Conservation (phyloP, 768 basidiomycete species). For the Suillus brevipes region DNA sequence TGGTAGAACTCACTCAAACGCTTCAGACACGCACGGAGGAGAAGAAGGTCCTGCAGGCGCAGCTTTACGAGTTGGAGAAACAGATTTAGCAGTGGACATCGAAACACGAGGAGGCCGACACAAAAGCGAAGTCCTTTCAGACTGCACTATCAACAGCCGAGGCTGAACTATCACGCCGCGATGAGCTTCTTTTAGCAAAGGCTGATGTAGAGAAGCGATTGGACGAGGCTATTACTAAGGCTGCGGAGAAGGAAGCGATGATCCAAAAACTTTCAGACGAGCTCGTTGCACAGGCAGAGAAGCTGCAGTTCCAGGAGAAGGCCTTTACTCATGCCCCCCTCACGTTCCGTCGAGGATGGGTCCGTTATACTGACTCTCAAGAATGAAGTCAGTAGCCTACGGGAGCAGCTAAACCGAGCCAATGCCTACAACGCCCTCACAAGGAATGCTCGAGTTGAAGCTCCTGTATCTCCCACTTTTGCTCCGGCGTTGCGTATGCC, state of each 20-base stretch:
- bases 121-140: conserved; percentile 71
- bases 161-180: conserved; percentile 67
- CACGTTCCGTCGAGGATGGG: conserved; percentile 75
- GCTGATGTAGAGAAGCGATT: conserved; percentile 76
- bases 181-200: conserved; percentile 75
- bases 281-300: conserved; percentile 65
- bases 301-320: conserved; percentile 77
- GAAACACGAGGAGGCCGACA: conserved; percentile 85
- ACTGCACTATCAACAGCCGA: conserved; percentile 68
- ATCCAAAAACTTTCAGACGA: conserved; percentile 84
- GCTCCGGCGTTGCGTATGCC: conserved; percentile 70
- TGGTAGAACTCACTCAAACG: conserved; percentile 94
- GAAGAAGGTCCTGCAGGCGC: conserved; percentile 82
- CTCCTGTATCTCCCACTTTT: conserved; percentile 83
- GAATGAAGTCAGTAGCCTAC: conserved; percentile 87
- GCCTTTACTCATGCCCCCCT: conserved; percentile 62
- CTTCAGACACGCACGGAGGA: conserved; percentile 89
- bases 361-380: conserved; percentile 88
- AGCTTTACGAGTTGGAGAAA: conserved; percentile 76
- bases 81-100: conserved; percentile 84
- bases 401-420: conserved; percentile 95
- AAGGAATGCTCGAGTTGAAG: conserved; percentile 65
- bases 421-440: conserved; percentile 89
- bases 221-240: conserved; percentile 72
- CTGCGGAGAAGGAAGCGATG: conserved; percentile 78